Conservation (phyloP, 495 filamentous ascomycete genomes). For the Trichodelitschia bisporula region DNA sequence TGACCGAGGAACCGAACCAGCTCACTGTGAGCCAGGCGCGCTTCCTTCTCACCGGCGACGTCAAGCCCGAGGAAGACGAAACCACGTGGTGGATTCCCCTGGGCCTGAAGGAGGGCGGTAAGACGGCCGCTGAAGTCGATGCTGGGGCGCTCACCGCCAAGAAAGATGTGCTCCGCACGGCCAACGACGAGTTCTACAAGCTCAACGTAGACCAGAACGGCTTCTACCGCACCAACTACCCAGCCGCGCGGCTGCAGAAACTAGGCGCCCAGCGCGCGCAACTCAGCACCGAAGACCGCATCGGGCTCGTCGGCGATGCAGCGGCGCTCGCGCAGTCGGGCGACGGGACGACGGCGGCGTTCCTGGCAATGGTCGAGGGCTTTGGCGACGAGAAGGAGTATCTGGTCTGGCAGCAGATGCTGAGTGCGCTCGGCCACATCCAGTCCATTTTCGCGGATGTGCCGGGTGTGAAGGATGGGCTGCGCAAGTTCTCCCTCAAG, state of each 20-base stretch:
- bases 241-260: conserved; percentile 48
- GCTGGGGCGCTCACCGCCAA: conserved; percentile 53
- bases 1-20: conserved; percentile 59
- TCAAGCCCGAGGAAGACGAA: conserved; percentile 57
- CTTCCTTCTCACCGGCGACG: conserved; percentile 77
- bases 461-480: conserved; percentile 28
- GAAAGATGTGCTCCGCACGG: conserved; percentile 40
- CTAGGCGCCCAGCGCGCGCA: conserved; percentile 49
- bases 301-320: conserved; percentile 77
- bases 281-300: conserved; percentile 68
- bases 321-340: conserved; percentile 75
- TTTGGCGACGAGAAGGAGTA: conserved; percentile 51
- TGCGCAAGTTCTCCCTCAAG: conserved; percentile 50
- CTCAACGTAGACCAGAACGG: conserved; percentile 70
- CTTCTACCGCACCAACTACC: conserved; percentile 86
- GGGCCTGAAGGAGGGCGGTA: conserved; percentile 33
- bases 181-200: conserved; percentile 74
- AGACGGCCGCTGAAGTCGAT: conserved; percentile 25
- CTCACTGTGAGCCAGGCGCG: conserved; percentile 63
- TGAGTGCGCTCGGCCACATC: conserved; percentile 38
- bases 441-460: conserved; percentile 38
- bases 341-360: conserved; percentile 48
- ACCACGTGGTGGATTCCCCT: conserved; percentile 95
- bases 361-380: conserved; percentile 58
- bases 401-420: conserved; percentile 65